Base-by-base conservation (phyloP, 495 filamentous ascomycete genomes). In the Mycothermus thermophilus region DNA sequence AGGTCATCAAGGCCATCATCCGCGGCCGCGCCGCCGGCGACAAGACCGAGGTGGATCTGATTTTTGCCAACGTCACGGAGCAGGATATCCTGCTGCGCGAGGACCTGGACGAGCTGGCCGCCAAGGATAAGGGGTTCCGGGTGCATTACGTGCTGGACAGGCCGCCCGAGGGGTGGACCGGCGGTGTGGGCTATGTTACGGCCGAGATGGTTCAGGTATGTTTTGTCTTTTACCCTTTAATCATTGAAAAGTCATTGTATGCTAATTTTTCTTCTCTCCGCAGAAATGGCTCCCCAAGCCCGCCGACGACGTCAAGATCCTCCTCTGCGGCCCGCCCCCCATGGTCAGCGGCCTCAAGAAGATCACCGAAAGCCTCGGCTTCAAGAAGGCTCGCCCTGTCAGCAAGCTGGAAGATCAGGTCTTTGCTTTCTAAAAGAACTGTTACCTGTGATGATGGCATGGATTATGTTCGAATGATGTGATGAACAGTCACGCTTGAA, bases 271-370 rank as follows among this genome's bases (percentile, higher is more conserved):
- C 11, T 25, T 31, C 40, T 35, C n/a, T n/a, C n/a, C n/a, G 35
- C 27, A 66, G 64, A 78, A 83, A 68, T 76, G 70, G 51, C 68
- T 93, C 40, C 85, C 90, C 27, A 74, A 82, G 47, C 79, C 90
- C 6, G 83, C 82, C 37, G 58, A 59, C 14, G 87, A 96, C 53
- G 75, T 93, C 63, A 96, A 96, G 74, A 69, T 97, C 37, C 69
- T 97, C n/a, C 70, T 97, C 32, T 97, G 90, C 54, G 90, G 90
- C 17, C 90, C 90, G 7, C 90, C 90, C 15, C 88, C 87, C 19
- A 97, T 97, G 90, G 72, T 97, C 41, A 78, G 77, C 52, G 90
- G 88, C 9, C 83, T 97, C 66, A 97, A 97, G 79, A 96, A 95
- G 74, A 72, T 83, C 7, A 79, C 84, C 37, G 84, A 87, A 55